Conservation (phyloP, 202 grass and related monocot genomes). For the Carex arenaria region DNA sequence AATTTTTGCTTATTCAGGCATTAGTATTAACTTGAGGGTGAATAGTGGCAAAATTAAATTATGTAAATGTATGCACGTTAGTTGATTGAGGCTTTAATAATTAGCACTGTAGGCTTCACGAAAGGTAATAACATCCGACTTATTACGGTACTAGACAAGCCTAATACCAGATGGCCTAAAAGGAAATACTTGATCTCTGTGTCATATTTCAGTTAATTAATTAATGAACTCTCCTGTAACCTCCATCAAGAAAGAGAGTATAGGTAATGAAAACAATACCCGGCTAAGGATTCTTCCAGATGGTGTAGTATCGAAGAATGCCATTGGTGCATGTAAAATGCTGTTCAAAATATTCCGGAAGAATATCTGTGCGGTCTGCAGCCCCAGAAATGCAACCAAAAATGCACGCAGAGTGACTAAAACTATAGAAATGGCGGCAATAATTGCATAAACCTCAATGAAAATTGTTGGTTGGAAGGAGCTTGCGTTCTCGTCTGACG, state of each 20-base stretch:
- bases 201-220: neutral
- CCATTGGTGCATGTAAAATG: constrained; percentile 95
- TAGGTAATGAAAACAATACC: constrained; percentile 28
- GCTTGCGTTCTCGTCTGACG: constrained; percentile 34
- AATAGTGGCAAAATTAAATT: neutral
- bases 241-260: neutral
- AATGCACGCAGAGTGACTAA: constrained; percentile 49
- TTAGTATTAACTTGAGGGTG: neutral
- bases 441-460: constrained; percentile 57
- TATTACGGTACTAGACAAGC: neutral
- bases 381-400: constrained; percentile 63
- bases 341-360: constrained; percentile 84
- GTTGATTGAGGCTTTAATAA: neutral
- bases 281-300: constrained; percentile 97
- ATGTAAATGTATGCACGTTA: neutral
- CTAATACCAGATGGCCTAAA: no score
- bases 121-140: neutral
- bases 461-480: constrained; percentile 49
- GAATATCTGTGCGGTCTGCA: constrained; percentile 69
- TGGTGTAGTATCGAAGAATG: constrained; percentile 95
- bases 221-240: neutral
- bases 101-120: neutral
- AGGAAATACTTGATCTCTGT: neutral
- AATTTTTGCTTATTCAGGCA: neutral
- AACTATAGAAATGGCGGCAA: constrained; percentile 44